Evolutionary conservation across 2,329 filamentous ascomycete species (phyloP), one percentile per base, ranked within the genome.

Genomic region (Byssochlamys sp.): DNA sequence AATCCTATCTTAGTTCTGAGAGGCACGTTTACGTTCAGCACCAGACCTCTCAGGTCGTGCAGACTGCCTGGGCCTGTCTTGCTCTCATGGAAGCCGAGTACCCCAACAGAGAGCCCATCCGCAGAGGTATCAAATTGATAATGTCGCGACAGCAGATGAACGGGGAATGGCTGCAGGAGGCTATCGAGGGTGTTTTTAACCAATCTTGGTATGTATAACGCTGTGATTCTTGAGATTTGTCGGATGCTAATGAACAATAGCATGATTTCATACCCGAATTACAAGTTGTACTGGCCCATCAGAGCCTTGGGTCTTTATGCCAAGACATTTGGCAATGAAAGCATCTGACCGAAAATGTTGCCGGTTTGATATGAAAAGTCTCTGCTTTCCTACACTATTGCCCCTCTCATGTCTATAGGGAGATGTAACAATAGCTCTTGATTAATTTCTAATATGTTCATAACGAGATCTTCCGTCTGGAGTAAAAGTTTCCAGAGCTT

Each of bases 241-340:
- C 57, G 61, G 50, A 65, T 57, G 33, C 66, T 71, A 60, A 68
- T 59, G 29, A 54, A 29, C 33, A 14, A 26, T 66, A 86, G 85
- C 80, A 97, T 96, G 90, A 99, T 99, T 63, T 94, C 90, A 0
- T 99, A 99, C 69, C 92, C 92, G 50, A 99, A 99, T 79, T 99
- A 99, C 80, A 99, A 97, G 78, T 94, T 96, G 72, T 89, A 88
- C 58, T 99, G 96, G 74, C 86, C 92, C 1, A 88, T 97, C 70
- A 95, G 95, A 76, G 94, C 94, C 1, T 73, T 99, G 62, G 94
- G 94, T 4, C 87, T 96, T 84, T 99, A 90, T 78, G 84, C 87
- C 3, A 81, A 78, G 65, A 83, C 80, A 61, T 91, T 87, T 63
- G 88, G 87, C 0, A 80, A 89, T 59, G 82, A 86, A 57, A 80